phyloP scores from a whole-genome alignment of 1,139 yeast genomes.

The Blastobotrys apis region DNA sequence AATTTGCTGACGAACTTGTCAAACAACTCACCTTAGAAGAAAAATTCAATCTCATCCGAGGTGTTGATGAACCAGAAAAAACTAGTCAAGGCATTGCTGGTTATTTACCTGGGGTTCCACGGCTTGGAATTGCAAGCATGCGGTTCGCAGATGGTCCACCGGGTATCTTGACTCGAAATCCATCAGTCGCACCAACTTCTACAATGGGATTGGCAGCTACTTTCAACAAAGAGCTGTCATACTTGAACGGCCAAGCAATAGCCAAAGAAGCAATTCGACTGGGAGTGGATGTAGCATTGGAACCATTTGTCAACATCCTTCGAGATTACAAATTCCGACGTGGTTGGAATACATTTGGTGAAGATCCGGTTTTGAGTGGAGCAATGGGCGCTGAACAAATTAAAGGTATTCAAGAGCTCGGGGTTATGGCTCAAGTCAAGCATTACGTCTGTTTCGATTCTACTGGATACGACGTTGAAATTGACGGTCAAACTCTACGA shows the following conservation, averaged over 20 bases:
- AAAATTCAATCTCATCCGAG: background rate
- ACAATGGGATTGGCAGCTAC: conserved; percentile 58
- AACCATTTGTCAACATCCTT: conserved; percentile 61
- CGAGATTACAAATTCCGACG: conserved; percentile 60
- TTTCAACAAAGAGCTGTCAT: conserved; percentile 51
- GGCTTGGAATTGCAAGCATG: conserved; percentile 31
- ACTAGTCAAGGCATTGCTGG: background rate
- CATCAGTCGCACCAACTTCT: conserved; percentile 54
- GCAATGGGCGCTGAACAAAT: conserved; percentile 50
- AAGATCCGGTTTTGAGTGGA: conserved; percentile 62
- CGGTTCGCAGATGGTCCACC: conserved; percentile 65
- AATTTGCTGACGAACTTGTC: background rate
- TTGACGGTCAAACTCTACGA: conserved; percentile 52
- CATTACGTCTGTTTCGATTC: conserved; percentile 39
- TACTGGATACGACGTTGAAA: background rate
- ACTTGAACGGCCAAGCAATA: conserved; percentile 52
- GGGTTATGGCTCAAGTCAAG: conserved; percentile 51
- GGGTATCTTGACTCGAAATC: conserved; percentile 57
- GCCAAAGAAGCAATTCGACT: conserved; percentile 53
- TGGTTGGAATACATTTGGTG: conserved; percentile 63
- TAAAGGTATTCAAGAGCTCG: conserved; percentile 55
- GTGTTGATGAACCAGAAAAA: background rate
- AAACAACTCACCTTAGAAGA: background rate
- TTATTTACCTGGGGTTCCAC: background rate
- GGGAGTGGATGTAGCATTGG: conserved; percentile 56